Base-by-base conservation (phyloP, 176 grass and related monocot species). In the Bolboschoenus planiculmis region DNA sequence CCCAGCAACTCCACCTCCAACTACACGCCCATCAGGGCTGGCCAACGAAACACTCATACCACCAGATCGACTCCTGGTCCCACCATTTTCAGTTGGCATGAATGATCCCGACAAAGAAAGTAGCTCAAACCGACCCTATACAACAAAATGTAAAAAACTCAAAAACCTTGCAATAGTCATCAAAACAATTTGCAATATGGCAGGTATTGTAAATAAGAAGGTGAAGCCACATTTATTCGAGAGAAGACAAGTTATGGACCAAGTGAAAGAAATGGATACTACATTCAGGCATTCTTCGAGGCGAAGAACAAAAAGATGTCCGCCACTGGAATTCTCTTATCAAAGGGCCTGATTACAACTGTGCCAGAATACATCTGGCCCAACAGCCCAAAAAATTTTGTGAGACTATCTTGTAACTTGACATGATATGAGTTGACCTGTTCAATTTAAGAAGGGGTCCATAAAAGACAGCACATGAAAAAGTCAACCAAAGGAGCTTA, bases 11-110 rank as follows among this genome's bases (percentile, higher is more conserved):
- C 92, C 88, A 66, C 95, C 95, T 43, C 92, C 95, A 1, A 97
- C 92, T 39, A 97, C 95, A 63, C 95, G 92, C 9, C 95, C 95
- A 72, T 94, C 92, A 31, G 90, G 88, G 50, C 92, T 90, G 5
- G 92, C 92, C 79, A 94, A 86, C 83, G 90, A 92, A 37, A 97
- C 95, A 64, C 95, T 97, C 95, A 97, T 94, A 30, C 95, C 95
- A 71, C 95, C 95, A 73, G 95, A 94, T 21, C 95, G 80, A 85
- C 88, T 94, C 27, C 88, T 72, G 85, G 88, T 83, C 21, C 95
- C 90, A 14, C 78, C 89, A 83, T 68, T 97, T 86, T 97, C 92
- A 8, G 88, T 89, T 61, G 95, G 95, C 90, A 94, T 91, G 77
- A 97, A 97, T 23, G 95, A 97, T n/a, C 95, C 95, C 56, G 95